phyloP scores from a whole-genome alignment of 768 basidiomycete genomes.

The Suillus lakei region DNA sequence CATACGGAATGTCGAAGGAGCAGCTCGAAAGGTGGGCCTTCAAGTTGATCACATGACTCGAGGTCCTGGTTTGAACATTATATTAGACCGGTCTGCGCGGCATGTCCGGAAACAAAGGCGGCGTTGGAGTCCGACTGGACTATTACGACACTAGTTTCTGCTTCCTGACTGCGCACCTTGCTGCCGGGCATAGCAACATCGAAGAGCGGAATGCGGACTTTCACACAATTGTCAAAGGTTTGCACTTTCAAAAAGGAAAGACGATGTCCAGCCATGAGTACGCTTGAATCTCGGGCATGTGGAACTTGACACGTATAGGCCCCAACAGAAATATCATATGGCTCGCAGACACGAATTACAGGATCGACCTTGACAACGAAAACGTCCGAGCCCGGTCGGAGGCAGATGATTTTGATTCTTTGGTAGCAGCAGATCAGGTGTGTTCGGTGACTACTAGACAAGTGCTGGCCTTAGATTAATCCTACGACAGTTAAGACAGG shows the following conservation, averaged over 20 bases:
- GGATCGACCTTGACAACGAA: slow-evolving; percentile 86
- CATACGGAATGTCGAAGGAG: slow-evolving; percentile 91
- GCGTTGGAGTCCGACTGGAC: slow-evolving; percentile 91
- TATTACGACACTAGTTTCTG: slow-evolving; percentile 92
- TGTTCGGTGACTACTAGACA: slow-evolving; percentile 20
- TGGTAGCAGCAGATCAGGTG: slow-evolving; percentile 89
- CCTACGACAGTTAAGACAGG: slow-evolving; percentile 63
- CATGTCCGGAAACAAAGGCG: slow-evolving; percentile 98
- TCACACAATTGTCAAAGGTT: slow-evolving; percentile 77
- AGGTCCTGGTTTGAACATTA: slow-evolving; percentile 8
- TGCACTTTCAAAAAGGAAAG: slow-evolving; percentile 91
- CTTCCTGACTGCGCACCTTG: slow-evolving; percentile 94
- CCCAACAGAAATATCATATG: slow-evolving; percentile 83
- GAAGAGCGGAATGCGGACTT: slow-evolving; percentile 94
- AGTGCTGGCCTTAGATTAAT: slow-evolving; percentile 9
- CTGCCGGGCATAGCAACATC: slow-evolving; percentile 91
- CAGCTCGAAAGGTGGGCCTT: slow-evolving; percentile 83
- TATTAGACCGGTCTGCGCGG: slow-evolving; percentile 83
- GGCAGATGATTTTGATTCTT: slow-evolving; percentile 67
- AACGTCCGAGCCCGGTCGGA: slow-evolving; percentile 72
- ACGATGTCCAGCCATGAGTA: slow-evolving; percentile 91
- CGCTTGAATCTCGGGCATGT: slow-evolving; percentile 30
- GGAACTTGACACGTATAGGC: slow-evolving; percentile 11
- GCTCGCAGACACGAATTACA: slow-evolving; percentile 96
- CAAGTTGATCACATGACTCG: background rate